These are phyloP conservation scores for Phytophthora pistaciae DNA, from an alignment of 352 stramenopile genomes.

Conservation along the genomic window DNA sequence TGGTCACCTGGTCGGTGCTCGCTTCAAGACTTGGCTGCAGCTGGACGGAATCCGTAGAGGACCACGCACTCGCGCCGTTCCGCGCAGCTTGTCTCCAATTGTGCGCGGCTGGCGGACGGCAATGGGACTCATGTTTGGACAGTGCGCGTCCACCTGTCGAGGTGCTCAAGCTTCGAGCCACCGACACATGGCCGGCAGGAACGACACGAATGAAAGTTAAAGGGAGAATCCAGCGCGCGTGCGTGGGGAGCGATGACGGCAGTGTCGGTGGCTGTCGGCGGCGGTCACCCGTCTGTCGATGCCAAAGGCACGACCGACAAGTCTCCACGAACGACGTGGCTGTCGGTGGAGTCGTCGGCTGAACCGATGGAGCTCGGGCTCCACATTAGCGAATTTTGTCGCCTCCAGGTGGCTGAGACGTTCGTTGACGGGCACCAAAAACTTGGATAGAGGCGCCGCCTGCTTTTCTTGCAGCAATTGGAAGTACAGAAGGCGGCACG, in stretches of 20 bases:
- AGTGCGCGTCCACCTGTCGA: slow-evolving; percentile 1
- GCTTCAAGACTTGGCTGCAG: slow-evolving; percentile 29
- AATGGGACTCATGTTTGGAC: slow-evolving; percentile 26
- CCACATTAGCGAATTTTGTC: neutral
- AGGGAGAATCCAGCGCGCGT: slow-evolving; percentile 29
- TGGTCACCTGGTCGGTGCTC: slow-evolving; percentile 25
- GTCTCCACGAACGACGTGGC: neutral
- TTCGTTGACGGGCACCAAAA: slow-evolving; percentile 4
- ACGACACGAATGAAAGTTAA: slow-evolving; percentile 28
- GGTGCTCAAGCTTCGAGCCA: slow-evolving; percentile 10
- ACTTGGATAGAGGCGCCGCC: neutral
- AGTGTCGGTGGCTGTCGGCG: neutral
- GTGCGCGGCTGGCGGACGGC: neutral
- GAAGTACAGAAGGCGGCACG: neutral
- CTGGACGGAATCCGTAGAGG: slow-evolving; percentile 27
- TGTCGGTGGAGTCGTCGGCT: neutral
- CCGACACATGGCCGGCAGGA: slow-evolving; percentile 30
- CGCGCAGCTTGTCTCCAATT: slow-evolving; percentile 7
- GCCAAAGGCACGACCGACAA: neutral
- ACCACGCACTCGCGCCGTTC: slow-evolving; percentile 1
- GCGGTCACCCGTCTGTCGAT: slow-evolving; percentile 8
- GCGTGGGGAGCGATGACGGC: slow-evolving; percentile 1
- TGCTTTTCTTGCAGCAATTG: slow-evolving; percentile 9
- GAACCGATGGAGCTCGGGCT: slow-evolving; percentile 5
- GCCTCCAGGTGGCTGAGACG: neutral